Percentiles rank a stretch among this genome's conserved stretches.
phyloP scores from a whole-genome alignment of 192 early-diverging fungal species.

The Kickxella alabastrina region DNA sequence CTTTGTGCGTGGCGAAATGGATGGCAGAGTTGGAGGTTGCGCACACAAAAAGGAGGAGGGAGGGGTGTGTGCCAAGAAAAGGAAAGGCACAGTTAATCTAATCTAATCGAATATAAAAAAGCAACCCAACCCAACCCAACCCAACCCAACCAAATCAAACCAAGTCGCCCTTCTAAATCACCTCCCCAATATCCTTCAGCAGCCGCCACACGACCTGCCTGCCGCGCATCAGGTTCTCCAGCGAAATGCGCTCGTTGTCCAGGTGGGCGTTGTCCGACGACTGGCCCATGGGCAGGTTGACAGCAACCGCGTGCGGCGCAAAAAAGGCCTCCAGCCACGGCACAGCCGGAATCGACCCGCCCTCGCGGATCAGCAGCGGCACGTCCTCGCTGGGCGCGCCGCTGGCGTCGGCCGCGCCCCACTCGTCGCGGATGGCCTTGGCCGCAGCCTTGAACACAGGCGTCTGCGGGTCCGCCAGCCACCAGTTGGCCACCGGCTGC shows the following conservation, averaged over 20 bases:
- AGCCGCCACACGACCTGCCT: constrained; percentile 61
- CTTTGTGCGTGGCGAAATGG: no score
- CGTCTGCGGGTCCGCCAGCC: constrained; percentile 66
- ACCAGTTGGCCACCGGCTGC: constrained; percentile 65
- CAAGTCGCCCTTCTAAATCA: no score
- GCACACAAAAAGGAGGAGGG: no score
- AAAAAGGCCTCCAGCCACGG: constrained; percentile 68
- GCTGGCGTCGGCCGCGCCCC: no score
- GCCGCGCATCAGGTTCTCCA: constrained; percentile 65
- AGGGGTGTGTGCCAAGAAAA: no score
- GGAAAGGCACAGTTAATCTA: no score
- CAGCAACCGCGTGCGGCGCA: constrained; percentile 55
- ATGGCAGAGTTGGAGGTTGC: no score
- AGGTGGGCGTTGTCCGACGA: constrained; percentile 76
- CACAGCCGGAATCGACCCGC: constrained; percentile 73
- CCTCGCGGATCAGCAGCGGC: constrained; percentile 72
- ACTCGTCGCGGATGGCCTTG: constrained; percentile 54
- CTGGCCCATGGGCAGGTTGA: constrained; percentile 78
- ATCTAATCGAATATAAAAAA: no score
- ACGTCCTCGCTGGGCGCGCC: constrained; percentile 8
- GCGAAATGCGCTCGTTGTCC: constrained; percentile 70
- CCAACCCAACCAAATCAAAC: no score
- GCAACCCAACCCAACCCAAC: no score
- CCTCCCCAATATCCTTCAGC: constrained; percentile 23
- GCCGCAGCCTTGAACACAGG: constrained; percentile 68